Conservation (phyloP, 148 eudicot genomes). For the Chenopodium suecicum region DNA sequence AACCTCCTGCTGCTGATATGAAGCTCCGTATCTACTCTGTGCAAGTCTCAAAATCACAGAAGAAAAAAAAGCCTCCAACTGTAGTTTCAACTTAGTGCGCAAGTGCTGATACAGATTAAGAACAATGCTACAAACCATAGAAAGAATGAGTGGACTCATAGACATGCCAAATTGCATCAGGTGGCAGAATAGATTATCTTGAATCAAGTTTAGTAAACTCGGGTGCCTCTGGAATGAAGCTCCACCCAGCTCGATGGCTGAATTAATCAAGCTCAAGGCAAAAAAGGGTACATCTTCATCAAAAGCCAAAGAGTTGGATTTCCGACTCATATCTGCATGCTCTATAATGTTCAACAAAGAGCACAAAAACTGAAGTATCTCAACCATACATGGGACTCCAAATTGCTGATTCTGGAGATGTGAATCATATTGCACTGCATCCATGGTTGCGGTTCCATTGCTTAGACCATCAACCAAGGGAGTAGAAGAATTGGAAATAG, state of each 20-base stretch:
- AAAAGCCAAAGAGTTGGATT: constrained; percentile 68
- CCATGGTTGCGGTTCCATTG: constrained; percentile 27
- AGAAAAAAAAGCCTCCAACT: constrained; percentile 85
- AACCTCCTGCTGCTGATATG: constrained; percentile 93
- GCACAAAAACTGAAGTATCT: constrained; percentile 81
- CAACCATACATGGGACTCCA: constrained; percentile 91
- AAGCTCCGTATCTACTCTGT: constrained; percentile 78
- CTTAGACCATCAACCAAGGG: constrained; percentile 5
- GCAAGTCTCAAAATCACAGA: constrained; percentile 80
- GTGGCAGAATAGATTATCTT: constrained; percentile 72
- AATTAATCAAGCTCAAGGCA: constrained; percentile 82
- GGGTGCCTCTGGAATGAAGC: constrained; percentile 68
- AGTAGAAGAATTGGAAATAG: constrained; percentile 4
- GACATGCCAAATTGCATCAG: constrained; percentile 92
- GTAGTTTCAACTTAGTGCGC: constrained; percentile 68
- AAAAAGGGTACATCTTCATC: constrained; percentile 95
- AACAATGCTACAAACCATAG: constrained; percentile 91
- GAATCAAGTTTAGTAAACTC: constrained; percentile 62
- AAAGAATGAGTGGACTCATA: constrained; percentile 80
- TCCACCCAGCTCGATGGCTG: constrained; percentile 84
- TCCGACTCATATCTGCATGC: constrained; percentile 55
- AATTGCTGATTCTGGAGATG: constrained; percentile 63
- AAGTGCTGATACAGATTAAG: constrained; percentile 76
- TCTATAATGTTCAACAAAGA: constrained; percentile 72
- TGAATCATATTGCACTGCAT: constrained; percentile 37